These are phyloP conservation scores for Medicago lupulina DNA, from an alignment of 306 rosid species.

Conservation along the genomic window DNA sequence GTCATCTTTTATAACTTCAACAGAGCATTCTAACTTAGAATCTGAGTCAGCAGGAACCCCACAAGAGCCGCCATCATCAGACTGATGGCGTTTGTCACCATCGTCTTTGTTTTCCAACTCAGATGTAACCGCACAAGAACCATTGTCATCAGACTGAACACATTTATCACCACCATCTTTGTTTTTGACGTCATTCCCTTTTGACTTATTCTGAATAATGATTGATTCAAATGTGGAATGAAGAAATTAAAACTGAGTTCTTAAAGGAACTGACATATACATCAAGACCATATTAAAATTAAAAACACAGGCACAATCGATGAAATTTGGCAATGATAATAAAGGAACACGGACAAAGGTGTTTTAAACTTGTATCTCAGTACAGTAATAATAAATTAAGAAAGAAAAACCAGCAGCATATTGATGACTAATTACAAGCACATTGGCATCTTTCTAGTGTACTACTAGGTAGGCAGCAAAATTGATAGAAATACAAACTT, in stretches of 20 bases:
- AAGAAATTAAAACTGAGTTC: slow-evolving; percentile 1
- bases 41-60: slow-evolving; percentile 46
- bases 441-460: not conserved
- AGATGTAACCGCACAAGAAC: slow-evolving; percentile 12
- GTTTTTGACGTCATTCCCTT: slow-evolving; percentile 48
- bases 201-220: slow-evolving; percentile 38
- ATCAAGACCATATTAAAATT: not conserved
- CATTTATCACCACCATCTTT: slow-evolving; percentile 47
- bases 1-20: slow-evolving; percentile 49
- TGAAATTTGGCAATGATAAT: not conserved
- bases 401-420: not conserved
- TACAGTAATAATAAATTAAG: not conserved
- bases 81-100: slow-evolving; percentile 36
- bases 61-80: slow-evolving; percentile 58
- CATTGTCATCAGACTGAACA: slow-evolving; percentile 42
- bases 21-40: slow-evolving; percentile 54
- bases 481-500: slow-evolving; percentile 5
- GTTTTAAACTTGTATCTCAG: not conserved
- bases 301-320: not conserved
- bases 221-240: slow-evolving; percentile 28
- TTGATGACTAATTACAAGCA: not conserved
- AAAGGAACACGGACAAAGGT: slow-evolving; percentile 7
- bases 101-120: slow-evolving; percentile 49
- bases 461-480: not conserved
- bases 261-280: not conserved